Evolutionary conservation across 257 asterid species (phyloP).

Genomic region (Nyctanthes arbortristis): DNA sequence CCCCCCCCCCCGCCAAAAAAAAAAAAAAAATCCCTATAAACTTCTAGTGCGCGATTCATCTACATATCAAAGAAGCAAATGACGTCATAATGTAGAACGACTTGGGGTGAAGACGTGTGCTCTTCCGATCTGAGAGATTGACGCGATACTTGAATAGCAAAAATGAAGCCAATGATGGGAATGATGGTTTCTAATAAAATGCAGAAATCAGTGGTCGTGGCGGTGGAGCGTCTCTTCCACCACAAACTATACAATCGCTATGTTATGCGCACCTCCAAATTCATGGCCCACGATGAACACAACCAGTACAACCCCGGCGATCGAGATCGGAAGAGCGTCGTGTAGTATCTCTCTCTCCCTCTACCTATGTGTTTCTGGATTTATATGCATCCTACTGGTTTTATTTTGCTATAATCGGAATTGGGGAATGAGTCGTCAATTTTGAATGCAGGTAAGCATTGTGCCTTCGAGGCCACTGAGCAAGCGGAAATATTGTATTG

Average conservation of each 20-base stretch:
- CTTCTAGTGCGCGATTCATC: neutral
- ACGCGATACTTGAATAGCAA: slow-evolving; percentile 2
- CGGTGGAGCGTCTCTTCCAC: slow-evolving; percentile 82
- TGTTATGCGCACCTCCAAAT: slow-evolving; percentile 87
- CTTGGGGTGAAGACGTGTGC: neutral
- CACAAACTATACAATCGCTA: slow-evolving; percentile 79
- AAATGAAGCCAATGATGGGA: slow-evolving; percentile 87
- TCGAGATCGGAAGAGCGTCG: no score
- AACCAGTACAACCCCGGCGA: slow-evolving; percentile 76
- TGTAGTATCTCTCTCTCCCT: slow-evolving; percentile 1
- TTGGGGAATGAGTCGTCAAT: neutral
- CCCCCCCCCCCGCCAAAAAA: no score
- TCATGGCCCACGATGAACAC: slow-evolving; percentile 91
- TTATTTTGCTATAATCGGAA: neutral
- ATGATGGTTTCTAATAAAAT: slow-evolving; percentile 78
- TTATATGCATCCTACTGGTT: neutral
- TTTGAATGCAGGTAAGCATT: slow-evolving; percentile 60
- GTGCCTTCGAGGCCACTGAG: slow-evolving; percentile 88
- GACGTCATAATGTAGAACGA: slow-evolving; percentile 18
- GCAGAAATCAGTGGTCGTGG: slow-evolving; percentile 97
- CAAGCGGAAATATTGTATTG: slow-evolving; percentile 78
- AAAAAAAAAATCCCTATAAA: no score
- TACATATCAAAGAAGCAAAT: neutral
- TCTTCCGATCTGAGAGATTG: neutral
- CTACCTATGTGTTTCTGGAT: neutral